Evolutionary conservation across 2,329 filamentous ascomycete genomes (phyloP).

Genomic region (Emericellopsis atlantica): DNA sequence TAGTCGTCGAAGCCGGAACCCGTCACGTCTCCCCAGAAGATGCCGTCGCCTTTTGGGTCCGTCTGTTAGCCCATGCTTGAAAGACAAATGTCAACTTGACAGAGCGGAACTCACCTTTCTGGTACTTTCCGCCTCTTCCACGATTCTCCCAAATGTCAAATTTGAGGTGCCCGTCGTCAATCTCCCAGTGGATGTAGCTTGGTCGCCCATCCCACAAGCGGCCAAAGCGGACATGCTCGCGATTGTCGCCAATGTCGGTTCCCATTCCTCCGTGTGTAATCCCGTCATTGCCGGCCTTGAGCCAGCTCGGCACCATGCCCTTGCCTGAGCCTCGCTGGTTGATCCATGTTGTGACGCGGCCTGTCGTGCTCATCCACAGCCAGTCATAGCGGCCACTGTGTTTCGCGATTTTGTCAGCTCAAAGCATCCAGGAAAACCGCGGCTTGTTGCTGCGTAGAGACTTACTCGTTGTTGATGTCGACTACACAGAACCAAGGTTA

Average conservation of each 20-base stretch:
- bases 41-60: conserved; percentile 1
- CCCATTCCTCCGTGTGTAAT: neutral
- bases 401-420: neutral
- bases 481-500: neutral
- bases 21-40: conserved; percentile 1
- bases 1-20: conserved; percentile 5
- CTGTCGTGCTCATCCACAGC: neutral
- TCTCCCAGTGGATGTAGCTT: neutral
- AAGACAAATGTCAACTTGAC: neutral
- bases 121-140: neutral
- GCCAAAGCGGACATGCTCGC: neutral
- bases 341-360: neutral
- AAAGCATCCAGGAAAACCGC: neutral
- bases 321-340: conserved; percentile 4
- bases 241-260: neutral
- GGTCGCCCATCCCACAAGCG: neutral
- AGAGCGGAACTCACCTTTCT: neutral
- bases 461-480: neutral
- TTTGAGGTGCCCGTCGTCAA: neutral
- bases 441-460: neutral
- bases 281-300: neutral
- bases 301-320: conserved; percentile 4
- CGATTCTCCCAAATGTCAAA: neutral
- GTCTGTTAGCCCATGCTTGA: neutral
- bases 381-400: conserved; percentile 1